A percentile compares a stretch with the other conserved stretches of the same genome.
Conservation (phyloP, 2,329 filamentous ascomycete species). For the Cadophora sp. region DNA sequence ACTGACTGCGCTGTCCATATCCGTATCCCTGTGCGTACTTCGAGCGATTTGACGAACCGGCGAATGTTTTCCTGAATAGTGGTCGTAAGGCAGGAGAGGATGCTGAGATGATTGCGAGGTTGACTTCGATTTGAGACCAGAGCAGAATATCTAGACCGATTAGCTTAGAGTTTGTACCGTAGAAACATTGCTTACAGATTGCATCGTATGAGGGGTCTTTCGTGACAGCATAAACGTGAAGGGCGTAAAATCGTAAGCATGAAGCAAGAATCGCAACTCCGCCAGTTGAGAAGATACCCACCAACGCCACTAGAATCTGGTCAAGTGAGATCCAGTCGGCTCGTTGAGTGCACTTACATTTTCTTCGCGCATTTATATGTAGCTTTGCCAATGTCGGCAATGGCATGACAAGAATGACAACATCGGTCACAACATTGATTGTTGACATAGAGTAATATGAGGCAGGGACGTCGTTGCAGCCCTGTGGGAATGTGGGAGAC, state of each 20-base stretch:
- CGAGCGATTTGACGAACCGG: background rate
- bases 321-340: background rate
- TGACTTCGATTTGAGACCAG: slow-evolving; percentile 17
- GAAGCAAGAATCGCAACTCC: slow-evolving; percentile 14
- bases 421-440: slow-evolving; percentile 13
- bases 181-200: background rate
- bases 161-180: background rate
- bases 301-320: background rate
- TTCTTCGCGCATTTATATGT: background rate
- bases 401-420: background rate
- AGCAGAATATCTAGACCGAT: slow-evolving; percentile 4
- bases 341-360: slow-evolving; percentile 1
- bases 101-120: slow-evolving; percentile 15
- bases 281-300: slow-evolving; percentile 9
- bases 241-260: slow-evolving; percentile 9
- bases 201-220: slow-evolving; percentile 13
- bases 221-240: slow-evolving; percentile 5
- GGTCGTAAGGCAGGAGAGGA: slow-evolving; percentile 11
- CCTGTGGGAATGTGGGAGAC: slow-evolving; percentile 5
- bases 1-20: background rate
- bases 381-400: slow-evolving; percentile 2
- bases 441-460: slow-evolving; percentile 15
- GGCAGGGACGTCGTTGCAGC: slow-evolving; percentile 11
- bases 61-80: slow-evolving; percentile 14
- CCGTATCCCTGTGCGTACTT: background rate